phyloP scores from a whole-genome alignment of 768 basidiomycete genomes.

The Termitomyces eurrhizus region DNA sequence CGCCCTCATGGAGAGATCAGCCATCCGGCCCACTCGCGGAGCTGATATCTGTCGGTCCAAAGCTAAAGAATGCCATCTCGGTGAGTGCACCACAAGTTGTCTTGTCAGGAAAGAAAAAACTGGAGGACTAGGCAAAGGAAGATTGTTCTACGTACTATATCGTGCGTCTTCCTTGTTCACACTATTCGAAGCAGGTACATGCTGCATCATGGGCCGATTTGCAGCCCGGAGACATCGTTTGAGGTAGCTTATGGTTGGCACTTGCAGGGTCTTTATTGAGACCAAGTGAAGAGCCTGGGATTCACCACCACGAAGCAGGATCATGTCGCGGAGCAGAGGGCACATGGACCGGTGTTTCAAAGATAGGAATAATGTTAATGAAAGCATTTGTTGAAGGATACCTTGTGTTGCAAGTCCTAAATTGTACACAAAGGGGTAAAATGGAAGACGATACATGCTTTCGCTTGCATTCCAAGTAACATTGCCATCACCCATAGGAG shows the following conservation, averaged over 20 bases:
- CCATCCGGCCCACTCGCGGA: background rate
- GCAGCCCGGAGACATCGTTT: background rate
- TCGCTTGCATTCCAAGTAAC: background rate
- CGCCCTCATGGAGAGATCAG: background rate
- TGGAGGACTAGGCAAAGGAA: background rate
- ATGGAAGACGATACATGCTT: background rate
- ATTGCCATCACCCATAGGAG: background rate
- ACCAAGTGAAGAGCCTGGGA: constrained; percentile 39
- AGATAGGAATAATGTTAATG: background rate
- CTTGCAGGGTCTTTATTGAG: constrained; percentile 27
- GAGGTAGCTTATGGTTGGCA: background rate
- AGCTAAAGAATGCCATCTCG: background rate
- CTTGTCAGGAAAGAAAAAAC: background rate
- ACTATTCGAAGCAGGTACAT: background rate
- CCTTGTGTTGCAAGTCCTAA: background rate
- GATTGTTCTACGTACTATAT: background rate
- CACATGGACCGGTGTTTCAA: background rate
- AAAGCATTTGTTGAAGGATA: background rate
- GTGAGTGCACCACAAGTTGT: background rate
- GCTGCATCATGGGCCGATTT: background rate
- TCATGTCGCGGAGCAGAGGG: constrained; percentile 16
- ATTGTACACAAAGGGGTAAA: background rate
- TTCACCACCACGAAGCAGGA: constrained; percentile 17
- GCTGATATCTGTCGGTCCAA: background rate
- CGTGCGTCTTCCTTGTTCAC: background rate